These are phyloP conservation scores for Solanum hybrid DNA, from an alignment of 305 asterid species.

Conservation along the genomic window DNA sequence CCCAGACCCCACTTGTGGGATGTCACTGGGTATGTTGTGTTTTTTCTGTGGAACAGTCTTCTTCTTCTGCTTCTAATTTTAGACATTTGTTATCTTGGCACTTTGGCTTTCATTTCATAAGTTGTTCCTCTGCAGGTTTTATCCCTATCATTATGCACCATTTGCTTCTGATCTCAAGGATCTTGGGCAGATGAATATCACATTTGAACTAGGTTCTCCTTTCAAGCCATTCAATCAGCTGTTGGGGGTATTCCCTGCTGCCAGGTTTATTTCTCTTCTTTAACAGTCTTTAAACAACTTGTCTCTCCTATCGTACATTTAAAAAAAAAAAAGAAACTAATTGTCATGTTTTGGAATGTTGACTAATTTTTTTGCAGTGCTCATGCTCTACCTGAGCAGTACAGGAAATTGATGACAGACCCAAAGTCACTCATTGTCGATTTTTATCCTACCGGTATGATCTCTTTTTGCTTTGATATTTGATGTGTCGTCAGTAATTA, in stretches of 20 bases:
- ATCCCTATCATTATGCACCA: constrained; percentile 97
- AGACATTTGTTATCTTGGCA: background rate
- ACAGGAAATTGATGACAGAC: constrained; percentile 85
- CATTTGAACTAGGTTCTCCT: constrained; percentile 80
- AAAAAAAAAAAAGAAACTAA: background rate
- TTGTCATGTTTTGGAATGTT: background rate
- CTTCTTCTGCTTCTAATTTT: background rate
- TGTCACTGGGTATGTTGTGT: background rate
- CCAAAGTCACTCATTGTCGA: constrained; percentile 83
- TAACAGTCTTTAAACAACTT: background rate
- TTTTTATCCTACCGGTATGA: constrained; percentile 82
- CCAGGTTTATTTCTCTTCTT: constrained; percentile 48
- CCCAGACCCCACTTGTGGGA: background rate
- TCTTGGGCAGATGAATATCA: constrained; percentile 58
- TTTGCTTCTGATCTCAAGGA: constrained; percentile 95
- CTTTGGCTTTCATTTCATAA: constrained; percentile 11
- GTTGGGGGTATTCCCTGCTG: constrained; percentile 95
- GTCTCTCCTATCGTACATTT: background rate
- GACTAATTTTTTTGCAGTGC: constrained; percentile 44
- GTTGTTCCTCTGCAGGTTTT: constrained; percentile 56
- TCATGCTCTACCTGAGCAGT: constrained; percentile 88
- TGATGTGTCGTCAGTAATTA: background rate
- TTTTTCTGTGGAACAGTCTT: background rate
- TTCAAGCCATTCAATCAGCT: constrained; percentile 95
- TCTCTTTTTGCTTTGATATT: background rate